Conservation (phyloP, 305 asterid species). For the Solanum hybrid region DNA sequence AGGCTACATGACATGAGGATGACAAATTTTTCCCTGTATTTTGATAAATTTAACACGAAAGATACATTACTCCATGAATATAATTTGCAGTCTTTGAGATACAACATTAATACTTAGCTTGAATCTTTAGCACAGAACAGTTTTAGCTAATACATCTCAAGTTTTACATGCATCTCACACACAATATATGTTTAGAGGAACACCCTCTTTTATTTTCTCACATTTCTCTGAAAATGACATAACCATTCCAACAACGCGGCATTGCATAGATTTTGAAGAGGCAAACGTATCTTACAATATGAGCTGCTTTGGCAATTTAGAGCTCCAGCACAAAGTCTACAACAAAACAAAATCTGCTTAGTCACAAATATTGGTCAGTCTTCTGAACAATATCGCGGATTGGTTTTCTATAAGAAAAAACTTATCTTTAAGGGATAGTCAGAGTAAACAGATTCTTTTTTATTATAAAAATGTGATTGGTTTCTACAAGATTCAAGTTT, state of each 20-base stretch:
- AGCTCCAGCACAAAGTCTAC: conserved; percentile 92
- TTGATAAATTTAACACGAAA: neutral
- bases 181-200: conserved; percentile 10
- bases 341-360: conserved; percentile 5
- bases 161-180: conserved; percentile 14
- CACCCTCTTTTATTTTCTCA: conserved; percentile 20
- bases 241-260: conserved; percentile 16
- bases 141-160: neutral
- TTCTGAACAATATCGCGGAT: neutral
- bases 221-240: conserved; percentile 10
- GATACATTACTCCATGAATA: neutral
- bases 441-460: neutral
- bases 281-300: neutral
- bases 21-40: neutral
- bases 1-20: neutral
- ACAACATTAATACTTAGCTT: neutral
- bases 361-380: neutral
- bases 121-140: neutral
- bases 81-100: neutral
- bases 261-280: neutral
- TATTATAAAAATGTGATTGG: neutral
- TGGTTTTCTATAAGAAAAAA: neutral
- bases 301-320: conserved; percentile 18
- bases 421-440: neutral
- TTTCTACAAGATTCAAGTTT: neutral